These are phyloP conservation scores for Microcyclosporella mali DNA, from an alignment of 2,329 filamentous ascomycete species.

Conservation along the genomic window DNA sequence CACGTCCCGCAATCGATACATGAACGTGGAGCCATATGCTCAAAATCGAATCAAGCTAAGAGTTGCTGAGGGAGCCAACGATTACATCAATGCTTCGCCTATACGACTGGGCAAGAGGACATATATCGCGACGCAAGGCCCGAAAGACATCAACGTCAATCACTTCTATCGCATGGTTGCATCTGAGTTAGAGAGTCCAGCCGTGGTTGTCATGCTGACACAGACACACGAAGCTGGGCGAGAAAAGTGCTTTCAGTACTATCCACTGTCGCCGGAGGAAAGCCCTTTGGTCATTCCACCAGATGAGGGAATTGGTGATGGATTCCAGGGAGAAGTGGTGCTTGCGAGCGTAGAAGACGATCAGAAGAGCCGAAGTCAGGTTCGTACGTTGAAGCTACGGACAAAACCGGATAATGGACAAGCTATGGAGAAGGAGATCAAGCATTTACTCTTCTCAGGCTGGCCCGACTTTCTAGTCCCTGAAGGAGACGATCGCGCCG, in stretches of 20 bases:
- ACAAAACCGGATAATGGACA: constrained; percentile 30
- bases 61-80: constrained; percentile 59
- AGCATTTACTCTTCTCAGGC: constrained; percentile 76
- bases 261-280: constrained; percentile 37
- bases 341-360: constrained; percentile 53
- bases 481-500: constrained; percentile 57
- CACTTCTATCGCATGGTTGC: constrained; percentile 94
- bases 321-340: constrained; percentile 61
- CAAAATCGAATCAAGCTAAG: constrained; percentile 76
- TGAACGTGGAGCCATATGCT: constrained; percentile 84
- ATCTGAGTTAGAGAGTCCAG: constrained; percentile 51
- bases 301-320: constrained; percentile 31
- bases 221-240: constrained; percentile 70
- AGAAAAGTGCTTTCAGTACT: constrained; percentile 88
- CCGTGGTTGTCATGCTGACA: constrained; percentile 90
- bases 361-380: constrained; percentile 55
- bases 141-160: constrained; percentile 66
- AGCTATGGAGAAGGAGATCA: constrained; percentile 58
- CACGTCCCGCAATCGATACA: constrained; percentile 70
- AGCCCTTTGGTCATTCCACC: constrained; percentile 22
- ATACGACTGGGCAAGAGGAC: constrained; percentile 43
- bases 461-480: constrained; percentile 93
- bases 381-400: constrained; percentile 62
- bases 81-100: constrained; percentile 50
- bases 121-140: constrained; percentile 88